Conservation (phyloP, 2,329 filamentous ascomycete genomes). For the Fusarium floridanum region DNA sequence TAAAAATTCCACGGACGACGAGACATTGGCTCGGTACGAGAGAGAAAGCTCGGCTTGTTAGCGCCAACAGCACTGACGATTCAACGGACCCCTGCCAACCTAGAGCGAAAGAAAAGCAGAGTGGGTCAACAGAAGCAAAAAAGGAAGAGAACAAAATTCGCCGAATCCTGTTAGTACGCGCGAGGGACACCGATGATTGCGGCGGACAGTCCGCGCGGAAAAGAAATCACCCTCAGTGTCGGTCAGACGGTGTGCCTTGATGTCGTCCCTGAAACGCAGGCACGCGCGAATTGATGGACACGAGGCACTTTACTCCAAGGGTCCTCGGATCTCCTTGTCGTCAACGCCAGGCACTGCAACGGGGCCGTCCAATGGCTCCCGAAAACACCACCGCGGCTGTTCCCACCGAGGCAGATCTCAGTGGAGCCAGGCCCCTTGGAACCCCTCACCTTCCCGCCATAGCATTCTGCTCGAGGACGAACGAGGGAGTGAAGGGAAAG, state of each 20-base stretch:
- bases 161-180: constrained; percentile 21
- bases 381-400: constrained; percentile 42
- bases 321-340: constrained; percentile 34
- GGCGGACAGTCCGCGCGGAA: constrained; percentile 32
- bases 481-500: constrained; percentile 40
- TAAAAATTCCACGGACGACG: neutral
- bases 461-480: constrained; percentile 44
- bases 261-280: constrained; percentile 31
- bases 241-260: constrained; percentile 18
- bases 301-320: constrained; percentile 29
- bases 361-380: constrained; percentile 47
- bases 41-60: constrained; percentile 8
- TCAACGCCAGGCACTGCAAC: constrained; percentile 37
- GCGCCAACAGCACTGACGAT: constrained; percentile 14
- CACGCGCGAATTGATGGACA: constrained; percentile 26
- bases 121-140: constrained; percentile 25
- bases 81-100: constrained; percentile 24
- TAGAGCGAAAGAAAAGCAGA: constrained; percentile 17
- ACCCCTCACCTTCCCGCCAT: constrained; percentile 48
- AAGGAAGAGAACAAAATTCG: constrained; percentile 32
- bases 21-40: neutral
- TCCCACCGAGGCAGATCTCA: constrained; percentile 46
- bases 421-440: constrained; percentile 45
- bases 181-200: constrained; percentile 27
- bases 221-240: constrained; percentile 25